These are phyloP conservation scores for Oehlia diaphana DNA, from an alignment of 192 early-diverging fungal species.

Conservation along the genomic window DNA sequence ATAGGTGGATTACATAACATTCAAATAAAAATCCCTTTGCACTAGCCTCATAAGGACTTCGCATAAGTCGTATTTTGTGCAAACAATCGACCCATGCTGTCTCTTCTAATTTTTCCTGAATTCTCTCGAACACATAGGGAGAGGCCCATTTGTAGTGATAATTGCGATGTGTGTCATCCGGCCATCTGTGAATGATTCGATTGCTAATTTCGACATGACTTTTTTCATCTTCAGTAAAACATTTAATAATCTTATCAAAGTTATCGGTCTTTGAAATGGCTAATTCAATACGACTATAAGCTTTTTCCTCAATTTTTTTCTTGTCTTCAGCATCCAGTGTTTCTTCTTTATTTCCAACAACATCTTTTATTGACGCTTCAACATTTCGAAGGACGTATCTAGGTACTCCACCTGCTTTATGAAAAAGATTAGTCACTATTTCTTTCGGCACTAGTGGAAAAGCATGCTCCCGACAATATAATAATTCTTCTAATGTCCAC, in stretches of 20 bases:
- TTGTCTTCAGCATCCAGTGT: no score
- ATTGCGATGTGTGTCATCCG: background rate
- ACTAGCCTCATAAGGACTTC: background rate
- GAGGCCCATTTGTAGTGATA: background rate
- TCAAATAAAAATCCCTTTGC: background rate
- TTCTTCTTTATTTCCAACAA: background rate
- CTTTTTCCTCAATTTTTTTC: no score
- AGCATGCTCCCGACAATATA: background rate
- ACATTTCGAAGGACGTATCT: background rate
- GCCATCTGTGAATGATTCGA: background rate
- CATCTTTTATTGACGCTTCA: background rate
- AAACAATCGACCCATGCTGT: background rate
- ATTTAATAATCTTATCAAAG: no score
- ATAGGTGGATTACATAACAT: background rate
- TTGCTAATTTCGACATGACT: background rate
- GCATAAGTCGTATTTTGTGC: background rate
- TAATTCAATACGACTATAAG: no score
- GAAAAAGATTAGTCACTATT: no score
- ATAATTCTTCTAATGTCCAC: conserved; percentile 4
- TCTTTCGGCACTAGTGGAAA: conserved; percentile 2
- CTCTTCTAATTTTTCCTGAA: background rate
- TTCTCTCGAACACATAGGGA: background rate
- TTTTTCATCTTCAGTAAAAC: no score
- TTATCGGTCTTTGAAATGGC: no score
- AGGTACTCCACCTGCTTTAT: conserved; percentile 9